phyloP scores from a whole-genome alignment of 345 rosid genomes.

The Heritiera littoralis region DNA sequence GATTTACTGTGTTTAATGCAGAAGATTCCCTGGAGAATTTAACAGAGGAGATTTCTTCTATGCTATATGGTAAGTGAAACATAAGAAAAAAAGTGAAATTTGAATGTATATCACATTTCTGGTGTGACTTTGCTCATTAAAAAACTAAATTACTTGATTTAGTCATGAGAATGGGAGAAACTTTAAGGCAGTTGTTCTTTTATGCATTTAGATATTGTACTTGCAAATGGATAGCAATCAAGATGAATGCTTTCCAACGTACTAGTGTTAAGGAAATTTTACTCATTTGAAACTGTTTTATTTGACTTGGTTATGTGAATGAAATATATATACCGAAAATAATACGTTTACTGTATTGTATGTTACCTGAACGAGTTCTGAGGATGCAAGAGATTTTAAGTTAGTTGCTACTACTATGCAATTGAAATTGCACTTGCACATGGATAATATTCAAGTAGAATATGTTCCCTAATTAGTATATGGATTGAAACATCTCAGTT shows the following conservation, averaged over 20 bases:
- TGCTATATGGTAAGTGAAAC: slow-evolving; percentile 34
- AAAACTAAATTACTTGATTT: not conserved
- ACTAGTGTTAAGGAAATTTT: not conserved
- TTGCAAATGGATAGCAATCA: not conserved
- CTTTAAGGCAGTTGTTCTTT: not conserved
- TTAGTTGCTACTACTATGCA: not conserved
- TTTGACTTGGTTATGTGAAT: not conserved
- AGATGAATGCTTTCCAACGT: not conserved
- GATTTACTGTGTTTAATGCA: slow-evolving; percentile 24
- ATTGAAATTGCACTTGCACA: slow-evolving; percentile 7
- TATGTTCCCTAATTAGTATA: not conserved
- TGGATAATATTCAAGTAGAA: not conserved
- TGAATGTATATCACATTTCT: not conserved
- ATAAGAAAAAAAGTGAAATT: not conserved
- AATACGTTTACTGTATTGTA: not conserved
- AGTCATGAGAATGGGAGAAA: not conserved
- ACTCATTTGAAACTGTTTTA: not conserved
- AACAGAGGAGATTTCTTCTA: slow-evolving; percentile 19
- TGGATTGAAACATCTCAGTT: not conserved
- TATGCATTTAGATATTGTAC: slow-evolving; percentile 6
- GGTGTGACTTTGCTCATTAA: not conserved
- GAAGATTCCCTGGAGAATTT: slow-evolving; percentile 20
- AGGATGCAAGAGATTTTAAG: not conserved
- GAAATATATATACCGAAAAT: not conserved
- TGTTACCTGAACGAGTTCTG: not conserved